These are phyloP conservation scores for Botrytis galanthina DNA, from an alignment of 2,329 filamentous ascomycete genomes.

Conservation along the genomic window DNA sequence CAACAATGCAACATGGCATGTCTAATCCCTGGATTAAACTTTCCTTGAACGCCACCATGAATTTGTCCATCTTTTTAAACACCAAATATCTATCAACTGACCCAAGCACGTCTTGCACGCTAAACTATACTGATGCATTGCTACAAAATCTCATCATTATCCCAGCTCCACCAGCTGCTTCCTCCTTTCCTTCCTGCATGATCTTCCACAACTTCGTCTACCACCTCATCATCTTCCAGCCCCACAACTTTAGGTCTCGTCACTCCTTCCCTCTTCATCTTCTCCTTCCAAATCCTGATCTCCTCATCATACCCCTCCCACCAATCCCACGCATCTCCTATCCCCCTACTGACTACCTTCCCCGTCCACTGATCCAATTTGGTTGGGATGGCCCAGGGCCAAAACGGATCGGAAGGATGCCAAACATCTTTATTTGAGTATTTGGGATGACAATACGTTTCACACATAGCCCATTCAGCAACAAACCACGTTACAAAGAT, in stretches of 20 bases:
- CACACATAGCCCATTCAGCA: slow-evolving; percentile 54
- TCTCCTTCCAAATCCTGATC: slow-evolving; percentile 7
- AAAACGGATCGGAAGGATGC: slow-evolving; percentile 57
- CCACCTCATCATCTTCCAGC: neutral
- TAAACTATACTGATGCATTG: neutral
- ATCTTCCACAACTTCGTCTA: neutral
- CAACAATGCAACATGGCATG: neutral
- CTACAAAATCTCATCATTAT: slow-evolving; percentile 3
- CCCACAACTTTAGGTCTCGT: neutral
- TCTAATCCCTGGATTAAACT: neutral
- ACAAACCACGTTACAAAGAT: slow-evolving; percentile 52
- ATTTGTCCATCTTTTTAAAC: slow-evolving; percentile 8
- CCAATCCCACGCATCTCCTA: slow-evolving; percentile 12
- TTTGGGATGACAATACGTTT: slow-evolving; percentile 52
- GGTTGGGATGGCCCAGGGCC: slow-evolving; percentile 58
- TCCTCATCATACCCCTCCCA: slow-evolving; percentile 11
- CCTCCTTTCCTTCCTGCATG: neutral
- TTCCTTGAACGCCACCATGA: neutral
- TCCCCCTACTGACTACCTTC: slow-evolving; percentile 22
- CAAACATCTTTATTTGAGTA: slow-evolving; percentile 48
- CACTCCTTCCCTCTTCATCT: neutral
- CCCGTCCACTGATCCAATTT: slow-evolving; percentile 60
- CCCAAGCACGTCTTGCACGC: neutral
- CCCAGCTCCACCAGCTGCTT: slow-evolving; percentile 12
- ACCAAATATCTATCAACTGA: neutral